Evolutionary conservation across 495 filamentous ascomycete species (phyloP), one percentile per base, ranked within the genome.

Genomic region (Neurospora sp.): DNA sequence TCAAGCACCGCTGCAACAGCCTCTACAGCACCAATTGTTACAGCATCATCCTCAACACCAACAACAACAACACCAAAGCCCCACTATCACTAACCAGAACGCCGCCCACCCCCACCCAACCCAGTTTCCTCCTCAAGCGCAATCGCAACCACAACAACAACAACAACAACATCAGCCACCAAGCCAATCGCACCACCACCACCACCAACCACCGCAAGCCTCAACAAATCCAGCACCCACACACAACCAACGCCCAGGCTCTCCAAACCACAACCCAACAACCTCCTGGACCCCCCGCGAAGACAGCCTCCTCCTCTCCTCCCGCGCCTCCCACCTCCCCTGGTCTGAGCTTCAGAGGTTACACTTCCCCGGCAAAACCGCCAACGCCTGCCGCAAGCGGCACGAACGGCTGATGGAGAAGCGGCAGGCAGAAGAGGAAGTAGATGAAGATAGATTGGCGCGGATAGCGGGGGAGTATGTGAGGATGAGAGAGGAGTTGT

Each of bases 331-430:
- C 0, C 6, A 37, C 14, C 27, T 35, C 6, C 53, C 53, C 71
- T 94, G 92, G 92, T 83, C 84, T n/a, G 87, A 90, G 18, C 91
- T 94, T 73, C 88, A 91, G 71, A 82, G 82, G 40, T 82, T 81
- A 27, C 85, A 91, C 81, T 94, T 94, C 76, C 91, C 89, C 8
- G 80, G 77, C 75, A 93, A 93, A 80, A 91, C 90, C 20, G 85
- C 90, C 20, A 94, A 94, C 80, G 92, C 92, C 16, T 94, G 92
- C 80, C 90, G 92, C 18, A 94, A 94, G 80, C 86, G 92, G 42
- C 89, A 93, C 76, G 92, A 93, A 80, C 83, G 92, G 37, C 82
- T 93, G 72, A 88, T 93, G 83, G 91, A 92, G 81, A 82, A 87
- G 59, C 83, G 83, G 53, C 53, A 65, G 4, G 88, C 87, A 53